Evolutionary conservation across 23 red algal genomes (phyloP), one percentile per base, ranked within the genome.

Genomic region (Pyropia yezoensis): DNA sequence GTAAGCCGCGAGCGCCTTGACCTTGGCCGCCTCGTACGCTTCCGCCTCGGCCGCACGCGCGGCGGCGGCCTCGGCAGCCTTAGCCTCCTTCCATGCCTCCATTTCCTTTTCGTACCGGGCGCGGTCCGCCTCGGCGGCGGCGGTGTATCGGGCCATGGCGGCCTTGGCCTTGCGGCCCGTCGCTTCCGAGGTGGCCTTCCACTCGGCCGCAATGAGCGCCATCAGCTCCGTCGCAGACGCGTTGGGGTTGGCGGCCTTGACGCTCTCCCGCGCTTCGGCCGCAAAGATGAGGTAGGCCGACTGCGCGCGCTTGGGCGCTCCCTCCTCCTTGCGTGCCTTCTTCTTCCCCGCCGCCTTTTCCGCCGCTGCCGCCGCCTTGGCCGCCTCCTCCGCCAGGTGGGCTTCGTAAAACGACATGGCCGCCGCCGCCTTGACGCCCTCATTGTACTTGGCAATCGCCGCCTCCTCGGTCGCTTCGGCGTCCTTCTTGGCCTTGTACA

Each of bases 251-350:
- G 39, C 39, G 39, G 55, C 55, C 55, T 23, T 59, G 21, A 59
- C 21, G 21, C 21, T 15, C 19, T 21, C 55, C 17, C 55, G 52
- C 23, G 52, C 63, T 1, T 60, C 54, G 53, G 54, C 55, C 25
- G 61, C 33, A 54, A 70, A 80, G 17, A 80, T 33, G 62, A 59
- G 65, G 62, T 80, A 80, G 13, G 76, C 76, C 8, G 39, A 52
- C 24, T 65, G 39, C 12, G 76, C 4, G 32, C 69, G 49, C 52
- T 80, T 80, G 12, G 76, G 76, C 45, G 29, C 45, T 1, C 18
- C 45, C 18, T 6, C 23, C 62, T 34, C 23, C 26, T 66, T 14
- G 12, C 45, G 33, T 12, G 62, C 64, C 25, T 60, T 47, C 12
- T 47, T 47, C 39, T 47, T 47, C 6, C 39, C 39, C 39, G 39